Evolutionary conservation across 75 land plant genomes (phyloP).

Genomic region (Azolla pinnata): DNA sequence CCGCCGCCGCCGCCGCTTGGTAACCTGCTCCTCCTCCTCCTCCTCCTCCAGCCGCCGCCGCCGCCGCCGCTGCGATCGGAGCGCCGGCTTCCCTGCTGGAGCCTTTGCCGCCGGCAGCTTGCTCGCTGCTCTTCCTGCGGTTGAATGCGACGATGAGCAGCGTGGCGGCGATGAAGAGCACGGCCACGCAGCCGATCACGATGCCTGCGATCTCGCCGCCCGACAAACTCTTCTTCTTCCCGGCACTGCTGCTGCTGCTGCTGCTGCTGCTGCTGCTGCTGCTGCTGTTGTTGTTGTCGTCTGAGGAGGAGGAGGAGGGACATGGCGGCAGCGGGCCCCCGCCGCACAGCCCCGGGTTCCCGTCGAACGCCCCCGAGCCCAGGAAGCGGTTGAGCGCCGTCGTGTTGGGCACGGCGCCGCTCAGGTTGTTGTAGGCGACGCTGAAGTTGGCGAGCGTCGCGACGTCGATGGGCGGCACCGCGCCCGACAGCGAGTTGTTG

Average conservation of each 20-base stretch:
- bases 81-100: no score
- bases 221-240: conserved; percentile 9
- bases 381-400: conserved; percentile 14
- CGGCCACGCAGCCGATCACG: no score
- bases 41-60: conserved; percentile 7
- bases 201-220: conserved; percentile 4
- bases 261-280: not conserved
- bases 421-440: conserved; percentile 40
- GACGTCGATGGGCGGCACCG: conserved; percentile 34
- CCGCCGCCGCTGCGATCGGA: no score
- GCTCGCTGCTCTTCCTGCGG: conserved; percentile 3
- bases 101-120: not conserved
- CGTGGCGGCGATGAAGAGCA: conserved; percentile 31
- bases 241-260: not conserved
- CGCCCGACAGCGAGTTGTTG: conserved; percentile 48
- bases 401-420: conserved; percentile 32
- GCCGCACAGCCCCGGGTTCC: conserved; percentile 44
- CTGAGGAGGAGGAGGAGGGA: no score
- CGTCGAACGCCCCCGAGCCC: conserved; percentile 8
- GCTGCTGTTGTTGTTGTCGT: no score
- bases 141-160: conserved; percentile 6
- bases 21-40: conserved; percentile 4
- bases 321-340: not conserved
- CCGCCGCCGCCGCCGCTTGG: not conserved
- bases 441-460: conserved; percentile 28